Percentiles rank a stretch among this genome's conserved stretches.
phyloP scores from a whole-genome alignment of 2,329 filamentous ascomycete species.

The Colletotrichum coccodes region DNA sequence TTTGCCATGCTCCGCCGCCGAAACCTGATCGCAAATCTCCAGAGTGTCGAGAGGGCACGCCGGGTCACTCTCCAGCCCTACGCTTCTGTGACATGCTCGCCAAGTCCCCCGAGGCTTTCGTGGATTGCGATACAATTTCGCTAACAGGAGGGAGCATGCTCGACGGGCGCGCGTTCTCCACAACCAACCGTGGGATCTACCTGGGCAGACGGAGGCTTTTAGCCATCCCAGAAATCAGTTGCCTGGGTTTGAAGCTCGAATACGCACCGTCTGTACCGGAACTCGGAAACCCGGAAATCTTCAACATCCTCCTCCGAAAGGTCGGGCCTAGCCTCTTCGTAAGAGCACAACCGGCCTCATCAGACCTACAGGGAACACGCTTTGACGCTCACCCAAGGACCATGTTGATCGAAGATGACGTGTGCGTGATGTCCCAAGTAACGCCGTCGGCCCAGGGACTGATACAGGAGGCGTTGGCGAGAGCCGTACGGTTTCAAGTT shows the following conservation, averaged over 20 bases:
- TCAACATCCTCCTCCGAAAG: neutral
- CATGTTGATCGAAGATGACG: neutral
- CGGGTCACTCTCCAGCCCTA: neutral
- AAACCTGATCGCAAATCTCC: neutral
- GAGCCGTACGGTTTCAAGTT: neutral
- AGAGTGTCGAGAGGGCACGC: neutral
- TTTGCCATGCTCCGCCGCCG: slow-evolving; percentile 5
- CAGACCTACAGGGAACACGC: neutral
- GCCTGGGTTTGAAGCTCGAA: neutral
- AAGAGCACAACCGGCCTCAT: neutral
- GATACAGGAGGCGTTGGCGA: neutral
- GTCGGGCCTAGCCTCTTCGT: neutral
- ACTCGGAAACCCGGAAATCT: neutral
- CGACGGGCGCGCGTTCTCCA: neutral
- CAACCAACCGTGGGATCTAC: slow-evolving; percentile 1
- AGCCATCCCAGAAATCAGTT: neutral
- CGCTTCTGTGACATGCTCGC: neutral
- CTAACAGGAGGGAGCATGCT: neutral
- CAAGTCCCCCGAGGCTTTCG: neutral
- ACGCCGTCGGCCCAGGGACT: neutral
- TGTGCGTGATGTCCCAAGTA: neutral
- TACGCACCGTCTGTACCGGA: neutral
- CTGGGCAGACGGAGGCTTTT: neutral
- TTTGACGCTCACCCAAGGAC: neutral
- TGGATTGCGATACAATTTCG: neutral